phyloP scores from a whole-genome alignment of 2,329 filamentous ascomycete species.

The Paradendryphiella salina region DNA sequence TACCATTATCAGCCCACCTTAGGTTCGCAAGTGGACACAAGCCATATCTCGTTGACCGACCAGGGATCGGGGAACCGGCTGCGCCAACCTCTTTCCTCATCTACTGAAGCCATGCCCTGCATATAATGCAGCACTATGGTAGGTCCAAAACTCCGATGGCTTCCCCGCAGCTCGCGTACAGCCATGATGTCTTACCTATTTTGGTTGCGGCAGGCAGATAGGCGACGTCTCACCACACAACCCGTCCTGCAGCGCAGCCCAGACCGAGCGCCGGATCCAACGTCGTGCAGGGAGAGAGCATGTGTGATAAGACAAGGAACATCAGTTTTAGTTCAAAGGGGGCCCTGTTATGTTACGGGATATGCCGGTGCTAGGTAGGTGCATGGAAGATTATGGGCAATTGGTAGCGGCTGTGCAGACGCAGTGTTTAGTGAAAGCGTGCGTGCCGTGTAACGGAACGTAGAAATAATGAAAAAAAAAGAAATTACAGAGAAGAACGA shows the following conservation, averaged over 20 bases:
- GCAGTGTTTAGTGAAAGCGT: conserved; percentile 17
- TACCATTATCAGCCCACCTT: not conserved
- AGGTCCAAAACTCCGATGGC: conserved; percentile 19
- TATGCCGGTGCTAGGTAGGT: not conserved
- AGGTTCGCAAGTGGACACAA: not conserved
- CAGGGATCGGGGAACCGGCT: conserved; percentile 20
- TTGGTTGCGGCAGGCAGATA: conserved; percentile 35
- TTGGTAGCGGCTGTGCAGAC: not conserved
- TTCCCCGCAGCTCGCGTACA: conserved; percentile 25
- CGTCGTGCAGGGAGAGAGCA: conserved; percentile 1
- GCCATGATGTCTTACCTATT: conserved; percentile 37
- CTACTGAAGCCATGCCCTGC: conserved; percentile 9
- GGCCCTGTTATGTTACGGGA: conserved; percentile 8
- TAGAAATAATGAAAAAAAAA: not conserved
- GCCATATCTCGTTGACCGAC: not conserved
- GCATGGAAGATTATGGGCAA: not conserved
- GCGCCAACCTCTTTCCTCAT: conserved; percentile 19
- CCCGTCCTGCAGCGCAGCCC: conserved; percentile 9
- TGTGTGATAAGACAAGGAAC: conserved; percentile 4
- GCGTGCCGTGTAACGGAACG: conserved; percentile 24
- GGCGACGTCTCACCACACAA: conserved; percentile 28
- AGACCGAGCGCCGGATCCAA: not conserved
- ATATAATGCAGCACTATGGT: conserved; percentile 1
- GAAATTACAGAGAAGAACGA: not conserved
- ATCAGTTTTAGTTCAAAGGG: conserved; percentile 13